phyloP scores from a whole-genome alignment of 768 basidiomycete genomes.

The Auriscalpium vulgare region DNA sequence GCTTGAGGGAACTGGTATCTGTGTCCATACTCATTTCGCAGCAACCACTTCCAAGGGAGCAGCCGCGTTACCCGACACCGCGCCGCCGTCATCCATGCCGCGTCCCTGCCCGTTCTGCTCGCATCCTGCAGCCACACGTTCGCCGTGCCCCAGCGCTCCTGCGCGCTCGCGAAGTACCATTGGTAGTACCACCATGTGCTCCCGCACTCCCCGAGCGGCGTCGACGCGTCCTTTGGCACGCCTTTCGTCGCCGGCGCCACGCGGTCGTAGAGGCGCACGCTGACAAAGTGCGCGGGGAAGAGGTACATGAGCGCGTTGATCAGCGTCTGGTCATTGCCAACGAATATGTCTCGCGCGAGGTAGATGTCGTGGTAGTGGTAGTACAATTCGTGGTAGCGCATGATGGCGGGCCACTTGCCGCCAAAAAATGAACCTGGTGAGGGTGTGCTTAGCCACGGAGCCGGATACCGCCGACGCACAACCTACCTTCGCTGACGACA shows the following conservation, averaged over 20 bases:
- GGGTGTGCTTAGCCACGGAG: not conserved
- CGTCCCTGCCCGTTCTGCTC: not conserved
- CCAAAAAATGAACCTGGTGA: slow-evolving; percentile 49
- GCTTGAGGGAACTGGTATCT: not conserved
- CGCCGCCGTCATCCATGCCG: not conserved
- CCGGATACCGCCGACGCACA: not conserved
- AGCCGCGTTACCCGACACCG: not conserved
- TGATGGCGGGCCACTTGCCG: slow-evolving; percentile 33
- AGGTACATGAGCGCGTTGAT: slow-evolving; percentile 40
- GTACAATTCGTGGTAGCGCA: slow-evolving; percentile 38
- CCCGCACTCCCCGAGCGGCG: slow-evolving; percentile 33
- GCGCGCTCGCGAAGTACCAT: slow-evolving; percentile 34
- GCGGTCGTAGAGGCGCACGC: slow-evolving; percentile 29
- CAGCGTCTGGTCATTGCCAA: slow-evolving; percentile 50
- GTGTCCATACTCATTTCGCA: not conserved
- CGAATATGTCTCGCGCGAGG: slow-evolving; percentile 35
- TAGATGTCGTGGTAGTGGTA: slow-evolving; percentile 47
- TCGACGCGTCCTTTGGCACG: slow-evolving; percentile 17
- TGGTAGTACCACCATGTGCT: slow-evolving; percentile 42
- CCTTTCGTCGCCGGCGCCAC: not conserved
- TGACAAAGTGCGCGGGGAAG: slow-evolving; percentile 36
- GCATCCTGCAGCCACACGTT: slow-evolving; percentile 9
- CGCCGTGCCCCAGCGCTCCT: slow-evolving; percentile 17
- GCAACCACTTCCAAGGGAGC: not conserved
- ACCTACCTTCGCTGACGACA: slow-evolving; percentile 43